A percentile compares a stretch with the other conserved stretches of the same genome.
These are phyloP conservation scores for Juglanconis oblonga DNA, from an alignment of 2,329 filamentous ascomycete species.

Conservation along the genomic window DNA sequence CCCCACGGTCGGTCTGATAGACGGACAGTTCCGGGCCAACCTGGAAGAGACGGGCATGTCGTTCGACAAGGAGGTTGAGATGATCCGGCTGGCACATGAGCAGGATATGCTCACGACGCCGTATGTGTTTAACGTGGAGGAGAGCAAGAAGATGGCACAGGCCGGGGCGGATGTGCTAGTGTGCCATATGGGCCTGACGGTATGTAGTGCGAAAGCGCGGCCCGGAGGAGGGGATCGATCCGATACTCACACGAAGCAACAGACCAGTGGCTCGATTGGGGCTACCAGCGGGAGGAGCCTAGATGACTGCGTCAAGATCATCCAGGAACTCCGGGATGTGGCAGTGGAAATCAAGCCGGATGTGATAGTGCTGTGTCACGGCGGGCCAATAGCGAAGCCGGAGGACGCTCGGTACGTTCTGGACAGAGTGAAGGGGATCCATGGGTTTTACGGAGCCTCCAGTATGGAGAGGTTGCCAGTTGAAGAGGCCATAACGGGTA, in stretches of 20 bases:
- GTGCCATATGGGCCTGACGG: conserved; percentile 67
- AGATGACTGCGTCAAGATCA: conserved; percentile 59
- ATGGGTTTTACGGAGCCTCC: conserved; percentile 70
- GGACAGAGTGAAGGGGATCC: conserved; percentile 57
- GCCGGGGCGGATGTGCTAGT: conserved; percentile 67
- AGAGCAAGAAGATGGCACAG: conserved; percentile 59
- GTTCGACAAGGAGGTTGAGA: conserved; percentile 63
- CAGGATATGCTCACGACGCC: conserved; percentile 65
- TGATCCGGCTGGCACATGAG: conserved; percentile 57
- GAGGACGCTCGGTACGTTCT: conserved; percentile 64
- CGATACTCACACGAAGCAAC: not conserved
- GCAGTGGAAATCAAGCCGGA: conserved; percentile 53
- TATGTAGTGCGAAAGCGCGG: not conserved
- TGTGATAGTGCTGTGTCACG: conserved; percentile 67
- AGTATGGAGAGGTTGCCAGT: conserved; percentile 69
- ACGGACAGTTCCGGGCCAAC: conserved; percentile 63
- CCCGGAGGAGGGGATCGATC: not conserved
- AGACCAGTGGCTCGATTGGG: conserved; percentile 58
- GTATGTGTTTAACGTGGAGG: conserved; percentile 64
- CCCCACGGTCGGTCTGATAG: conserved; percentile 68
- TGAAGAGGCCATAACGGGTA: conserved; percentile 58
- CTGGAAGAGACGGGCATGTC: conserved; percentile 73
- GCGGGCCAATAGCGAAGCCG: conserved; percentile 63
- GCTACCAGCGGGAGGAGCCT: conserved; percentile 58
- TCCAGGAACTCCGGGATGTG: conserved; percentile 63